Base-by-base conservation (phyloP, 768 basidiomycete species). In the Amanita pallidorosea region DNA sequence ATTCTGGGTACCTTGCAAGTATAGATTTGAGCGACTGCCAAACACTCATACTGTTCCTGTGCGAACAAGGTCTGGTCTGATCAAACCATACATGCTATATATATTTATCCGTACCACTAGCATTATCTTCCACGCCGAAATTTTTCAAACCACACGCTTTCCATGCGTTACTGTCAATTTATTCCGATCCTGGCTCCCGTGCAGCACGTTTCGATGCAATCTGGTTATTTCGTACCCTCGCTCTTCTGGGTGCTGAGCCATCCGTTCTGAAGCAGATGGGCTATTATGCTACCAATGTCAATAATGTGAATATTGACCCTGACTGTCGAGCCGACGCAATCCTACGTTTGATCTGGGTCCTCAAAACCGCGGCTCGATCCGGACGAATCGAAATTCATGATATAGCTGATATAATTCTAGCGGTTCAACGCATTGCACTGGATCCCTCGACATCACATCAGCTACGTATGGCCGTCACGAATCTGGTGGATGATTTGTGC, bases 351-450 rank as follows among this genome's bases (percentile, higher is more conserved):
- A 25, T 51, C 20, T 34, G 42, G 20, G 27, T 47, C 48, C 18
- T 61, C 25, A 31, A 49, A 7, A 18, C 35, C 45, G 33, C 35
- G 56, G 13, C 6, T 27, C 74, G 70, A 46, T 67, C 68, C 43
- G 58, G 65, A 44, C 63, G 60, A 46, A 58, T 76, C 13, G 54
- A 57, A 15, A 40, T 49, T 6, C 59, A 66, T 5, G 79, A 83
- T 18, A 57, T 74, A 1, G 69, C 75, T 11, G 70, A 78, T 51
- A 59, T 81, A 18, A 55, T 82, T 7, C 55, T 79, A 45, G 63
- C 69, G 2, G 56, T 88, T 37, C 53, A 81, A 4, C 63, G 82
- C 2, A 60, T 88, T 23, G 80, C 70, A 2, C 70, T 84, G 54
- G 85, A 88, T 56, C 61, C 69, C 1, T 63, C 69, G 11, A 73